Evolutionary conservation across 1,284 basidiomycete genomes (phyloP).

Genomic region (Abortiporus biennis): DNA sequence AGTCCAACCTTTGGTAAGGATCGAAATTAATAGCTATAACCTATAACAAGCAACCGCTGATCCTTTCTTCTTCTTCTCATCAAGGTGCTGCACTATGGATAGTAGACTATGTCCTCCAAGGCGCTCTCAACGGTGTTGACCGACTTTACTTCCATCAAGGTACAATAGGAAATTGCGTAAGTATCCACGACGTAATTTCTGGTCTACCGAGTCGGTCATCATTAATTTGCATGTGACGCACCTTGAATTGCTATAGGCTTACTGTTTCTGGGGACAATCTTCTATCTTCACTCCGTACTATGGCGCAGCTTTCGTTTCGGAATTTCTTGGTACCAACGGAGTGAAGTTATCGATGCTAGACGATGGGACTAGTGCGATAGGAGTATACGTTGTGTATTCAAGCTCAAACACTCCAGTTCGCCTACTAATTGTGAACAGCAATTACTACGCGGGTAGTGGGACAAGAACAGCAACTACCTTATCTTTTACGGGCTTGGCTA

Average conservation of each 20-base stretch:
- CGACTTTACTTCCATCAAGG: conserved; percentile 42
- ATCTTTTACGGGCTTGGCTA: conserved; percentile 24
- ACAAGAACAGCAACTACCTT: conserved; percentile 24
- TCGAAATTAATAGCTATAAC: neutral
- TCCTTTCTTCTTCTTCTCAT: no score
- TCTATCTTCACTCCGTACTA: conserved; percentile 34
- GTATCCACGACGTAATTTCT: conserved; percentile 10
- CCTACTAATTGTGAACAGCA: conserved; percentile 32
- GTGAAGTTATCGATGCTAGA: conserved; percentile 30
- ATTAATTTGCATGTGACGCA: neutral
- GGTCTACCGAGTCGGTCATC: neutral
- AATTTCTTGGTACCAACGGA: conserved; percentile 31
- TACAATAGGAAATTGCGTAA: conserved; percentile 34
- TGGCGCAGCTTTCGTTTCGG: conserved; percentile 33
- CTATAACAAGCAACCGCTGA: neutral
- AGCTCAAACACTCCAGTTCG: conserved; percentile 23
- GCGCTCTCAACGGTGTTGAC: conserved; percentile 32
- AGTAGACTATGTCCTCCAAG: conserved; percentile 39
- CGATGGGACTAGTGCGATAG: conserved; percentile 27
- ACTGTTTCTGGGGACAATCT: conserved; percentile 34
- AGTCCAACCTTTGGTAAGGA: conserved; percentile 20
- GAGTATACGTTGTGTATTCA: conserved; percentile 30
- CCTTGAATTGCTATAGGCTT: conserved; percentile 30
- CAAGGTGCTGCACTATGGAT: conserved; percentile 39
- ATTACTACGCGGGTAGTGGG: conserved; percentile 30